Evolutionary conservation across 768 basidiomycete species (phyloP).

Genomic region (Tephrocybe sp.): DNA sequence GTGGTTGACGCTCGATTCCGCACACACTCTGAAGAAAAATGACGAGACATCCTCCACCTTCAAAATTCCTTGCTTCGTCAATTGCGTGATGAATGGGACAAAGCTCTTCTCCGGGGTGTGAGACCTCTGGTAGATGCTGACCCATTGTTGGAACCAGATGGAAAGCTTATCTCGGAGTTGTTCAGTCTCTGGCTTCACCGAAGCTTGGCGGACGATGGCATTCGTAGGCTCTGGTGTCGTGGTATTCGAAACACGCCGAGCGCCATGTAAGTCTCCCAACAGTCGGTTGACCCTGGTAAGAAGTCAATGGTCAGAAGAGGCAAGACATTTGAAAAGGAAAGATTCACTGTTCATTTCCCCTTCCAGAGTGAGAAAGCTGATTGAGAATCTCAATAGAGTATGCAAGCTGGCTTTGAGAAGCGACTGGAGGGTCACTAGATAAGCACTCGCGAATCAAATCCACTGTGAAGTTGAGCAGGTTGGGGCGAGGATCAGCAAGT

Average conservation of each 20-base stretch:
- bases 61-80: constrained; percentile 95
- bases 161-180: constrained; percentile 74
- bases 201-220: constrained; percentile 39
- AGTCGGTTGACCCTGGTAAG: constrained; percentile 60
- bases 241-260: constrained; percentile 48
- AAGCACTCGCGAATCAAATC: constrained; percentile 86
- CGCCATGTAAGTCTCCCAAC: constrained; percentile 79
- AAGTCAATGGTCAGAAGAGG: constrained; percentile 3
- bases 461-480: constrained; percentile 77
- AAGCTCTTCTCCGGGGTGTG: constrained; percentile 92
- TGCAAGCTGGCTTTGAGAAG: constrained; percentile 76
- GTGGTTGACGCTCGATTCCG: constrained; percentile 89
- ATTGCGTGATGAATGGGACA: constrained; percentile 93
- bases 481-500: constrained; percentile 74
- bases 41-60: constrained; percentile 96
- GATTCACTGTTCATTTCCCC: constrained; percentile 86
- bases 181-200: constrained; percentile 69
- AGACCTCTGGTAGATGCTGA: constrained; percentile 89
- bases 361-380: constrained; percentile 70
- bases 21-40: constrained; percentile 98
- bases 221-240: constrained; percentile 33
- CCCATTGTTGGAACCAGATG: constrained; percentile 93
- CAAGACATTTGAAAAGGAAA: background rate
- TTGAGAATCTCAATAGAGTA: constrained; percentile 80
- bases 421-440: constrained; percentile 76